Conservation (phyloP, 352 stramenopile species). For the Peronospora destructor region DNA sequence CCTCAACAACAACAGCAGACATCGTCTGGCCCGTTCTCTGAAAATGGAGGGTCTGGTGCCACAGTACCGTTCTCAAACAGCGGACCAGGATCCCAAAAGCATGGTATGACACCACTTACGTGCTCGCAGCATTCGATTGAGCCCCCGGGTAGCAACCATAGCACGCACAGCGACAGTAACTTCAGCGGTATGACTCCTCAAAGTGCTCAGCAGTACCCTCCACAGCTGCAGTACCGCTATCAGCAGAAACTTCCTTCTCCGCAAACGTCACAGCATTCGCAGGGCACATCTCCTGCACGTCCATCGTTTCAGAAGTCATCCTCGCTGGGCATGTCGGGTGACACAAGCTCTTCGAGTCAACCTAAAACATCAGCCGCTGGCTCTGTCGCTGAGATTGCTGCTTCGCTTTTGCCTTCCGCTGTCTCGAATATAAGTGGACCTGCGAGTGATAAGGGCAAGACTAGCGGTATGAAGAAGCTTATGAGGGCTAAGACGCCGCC, state of each 20-base stretch:
- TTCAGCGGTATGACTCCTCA: slow-evolving; percentile 13
- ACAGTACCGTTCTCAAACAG: slow-evolving; percentile 20
- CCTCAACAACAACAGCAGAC: slow-evolving; percentile 16
- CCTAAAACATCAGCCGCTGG: slow-evolving; percentile 14
- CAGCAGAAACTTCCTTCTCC: slow-evolving; percentile 21
- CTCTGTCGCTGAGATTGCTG: slow-evolving; percentile 13
- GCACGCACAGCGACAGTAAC: slow-evolving; percentile 23
- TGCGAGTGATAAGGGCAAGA: slow-evolving; percentile 64
- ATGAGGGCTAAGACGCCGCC: slow-evolving; percentile 72
- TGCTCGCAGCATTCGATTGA: slow-evolving; percentile 28
- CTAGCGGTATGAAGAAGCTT: slow-evolving; percentile 53
- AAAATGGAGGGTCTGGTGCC: slow-evolving; percentile 15
- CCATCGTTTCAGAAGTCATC: slow-evolving; percentile 17
- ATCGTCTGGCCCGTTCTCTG: slow-evolving; percentile 25
- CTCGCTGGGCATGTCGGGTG: slow-evolving; percentile 7
- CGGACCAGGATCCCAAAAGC: slow-evolving; percentile 13
- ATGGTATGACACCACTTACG: slow-evolving; percentile 9
- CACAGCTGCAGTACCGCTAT: slow-evolving; percentile 5
- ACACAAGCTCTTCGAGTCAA: slow-evolving; percentile 12
- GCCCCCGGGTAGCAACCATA: slow-evolving; percentile 32
- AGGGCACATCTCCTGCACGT: slow-evolving; percentile 7
- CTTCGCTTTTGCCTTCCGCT: slow-evolving; percentile 17
- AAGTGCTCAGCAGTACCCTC: slow-evolving; percentile 7
- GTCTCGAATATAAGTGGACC: slow-evolving; percentile 33
- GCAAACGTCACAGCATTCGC: slow-evolving; percentile 24